Base-by-base conservation (phyloP, 2,329 filamentous ascomycete genomes). In the Macroventuria anomochaeta region DNA sequence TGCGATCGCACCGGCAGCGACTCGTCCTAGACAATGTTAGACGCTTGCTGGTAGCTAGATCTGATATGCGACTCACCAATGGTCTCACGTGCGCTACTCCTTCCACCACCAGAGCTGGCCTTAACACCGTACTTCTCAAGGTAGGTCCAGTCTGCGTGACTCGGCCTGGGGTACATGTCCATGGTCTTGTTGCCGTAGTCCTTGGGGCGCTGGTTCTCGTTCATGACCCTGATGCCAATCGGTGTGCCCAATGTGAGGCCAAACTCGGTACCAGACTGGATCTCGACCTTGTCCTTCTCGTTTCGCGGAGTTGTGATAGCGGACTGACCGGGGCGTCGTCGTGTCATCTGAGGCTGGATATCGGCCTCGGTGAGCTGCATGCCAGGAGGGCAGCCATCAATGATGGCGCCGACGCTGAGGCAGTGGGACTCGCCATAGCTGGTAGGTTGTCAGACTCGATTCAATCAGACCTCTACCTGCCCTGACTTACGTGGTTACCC, bases 81-180 rank as follows among this genome's bases (percentile, higher is more conserved):
- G 10, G 93, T 97, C 82, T 97, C 93, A 61, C 93, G 83, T n/a
- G 95, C 95, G 73, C 88, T 93, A 73, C 89, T 93, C 58, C 95
- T 85, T 47, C 95, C 93, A 65, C 95, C 93, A 53, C 95, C 93
- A 57, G 88, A 92, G 73, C 86, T 90, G 31, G 95, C 92, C 81
- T 96, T 96, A 65, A 96, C 87, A 52, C 93, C 93, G 75, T 99
- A 99, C 80, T 97, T 97, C 76, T 96, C 90, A 57, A 96, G 83
- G 79, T 97, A 97, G 56, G 95, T 97, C 85, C 89, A 97, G 78
- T 97, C 93, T 55, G 95, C 93, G 77, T 97, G 95, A 73, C 87
- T 91, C 29, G 93, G 95, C 44, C 95, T 85, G 4, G 95, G 95
- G 82, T 89, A 97, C 58, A 87, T 79, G 76, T 97, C 91, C 85